Evolutionary conservation across 2,329 filamentous ascomycete species (phyloP).

Genomic region (Salinomyces thailandicus): DNA sequence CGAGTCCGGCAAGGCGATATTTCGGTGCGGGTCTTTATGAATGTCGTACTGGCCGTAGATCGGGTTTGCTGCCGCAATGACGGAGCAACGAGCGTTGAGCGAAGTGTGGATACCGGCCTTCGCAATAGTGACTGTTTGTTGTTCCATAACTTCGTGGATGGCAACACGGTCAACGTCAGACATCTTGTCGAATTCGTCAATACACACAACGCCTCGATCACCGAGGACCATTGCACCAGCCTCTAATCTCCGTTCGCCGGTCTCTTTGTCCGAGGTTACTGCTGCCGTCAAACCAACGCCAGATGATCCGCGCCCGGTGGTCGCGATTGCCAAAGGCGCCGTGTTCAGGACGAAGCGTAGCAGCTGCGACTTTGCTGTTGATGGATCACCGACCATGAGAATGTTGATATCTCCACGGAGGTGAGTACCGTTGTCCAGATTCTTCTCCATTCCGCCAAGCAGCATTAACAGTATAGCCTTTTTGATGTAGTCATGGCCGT

Average conservation of each 20-base stretch:
- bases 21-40: slow-evolving; percentile 97
- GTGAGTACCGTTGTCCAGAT: slow-evolving; percentile 94
- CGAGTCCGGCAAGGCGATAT: slow-evolving; percentile 93
- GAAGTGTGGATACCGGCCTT: slow-evolving; percentile 98
- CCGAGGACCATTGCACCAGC: slow-evolving; percentile 98
- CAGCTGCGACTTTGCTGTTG: slow-evolving; percentile 96
- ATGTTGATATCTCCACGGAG: slow-evolving; percentile 98
- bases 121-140: slow-evolving; percentile 97
- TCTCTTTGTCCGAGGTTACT: slow-evolving; percentile 94
- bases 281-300: slow-evolving; percentile 96
- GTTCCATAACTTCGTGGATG: slow-evolving; percentile 99
- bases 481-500: slow-evolving; percentile 94
- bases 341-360: slow-evolving; percentile 96
- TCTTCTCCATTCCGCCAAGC: slow-evolving; percentile 94
- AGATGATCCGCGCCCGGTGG: slow-evolving; percentile 86
- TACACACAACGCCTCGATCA: slow-evolving; percentile 94
- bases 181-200: slow-evolving; percentile 99
- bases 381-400: slow-evolving; percentile 96
- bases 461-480: slow-evolving; percentile 95
- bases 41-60: slow-evolving; percentile 98
- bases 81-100: slow-evolving; percentile 90
- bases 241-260: slow-evolving; percentile 85
- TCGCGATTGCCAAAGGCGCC: slow-evolving; percentile 89
- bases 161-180: slow-evolving; percentile 95
- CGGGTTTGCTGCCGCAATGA: slow-evolving; percentile 91